phyloP scores from a whole-genome alignment of 139 green algal species.

The Penium margaritaceum region DNA sequence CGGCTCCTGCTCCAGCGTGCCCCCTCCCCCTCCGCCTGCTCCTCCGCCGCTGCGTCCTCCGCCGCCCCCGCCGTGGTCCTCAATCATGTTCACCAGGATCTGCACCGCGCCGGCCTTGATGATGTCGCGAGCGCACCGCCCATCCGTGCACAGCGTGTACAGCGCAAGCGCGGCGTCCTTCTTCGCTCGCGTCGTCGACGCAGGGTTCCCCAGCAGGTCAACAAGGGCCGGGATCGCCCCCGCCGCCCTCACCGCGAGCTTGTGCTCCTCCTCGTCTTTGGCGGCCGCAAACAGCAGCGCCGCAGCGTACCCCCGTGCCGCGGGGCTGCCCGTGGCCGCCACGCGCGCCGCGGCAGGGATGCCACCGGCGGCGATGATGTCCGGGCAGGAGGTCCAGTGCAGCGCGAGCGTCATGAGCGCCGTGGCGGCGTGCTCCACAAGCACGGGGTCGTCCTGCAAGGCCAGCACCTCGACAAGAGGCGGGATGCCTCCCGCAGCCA shows the following conservation, averaged over 20 bases:
- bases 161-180: slow-evolving; percentile 28
- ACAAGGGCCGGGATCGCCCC: slow-evolving; percentile 24
- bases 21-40: background rate
- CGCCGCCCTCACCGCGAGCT: background rate
- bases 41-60: too few species aligned
- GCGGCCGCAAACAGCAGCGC: background rate
- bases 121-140: background rate
- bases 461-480: background rate
- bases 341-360: slow-evolving; percentile 15
- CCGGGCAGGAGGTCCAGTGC: background rate
- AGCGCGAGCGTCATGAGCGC: background rate
- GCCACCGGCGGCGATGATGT: slow-evolving; percentile 5
- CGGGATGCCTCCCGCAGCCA: background rate
- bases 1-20: background rate
- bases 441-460: background rate
- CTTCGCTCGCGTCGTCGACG: background rate
- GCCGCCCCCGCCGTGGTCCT: background rate
- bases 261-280: background rate
- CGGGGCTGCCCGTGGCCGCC: background rate
- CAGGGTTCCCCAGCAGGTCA: background rate
- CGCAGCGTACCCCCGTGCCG: background rate
- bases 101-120: slow-evolving; percentile 8
- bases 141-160: slow-evolving; percentile 23
- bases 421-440: background rate
- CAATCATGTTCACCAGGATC: slow-evolving; percentile 4